Conservation (phyloP, 2,329 filamentous ascomycete genomes). For the Neofusicoccum cordaticola region DNA sequence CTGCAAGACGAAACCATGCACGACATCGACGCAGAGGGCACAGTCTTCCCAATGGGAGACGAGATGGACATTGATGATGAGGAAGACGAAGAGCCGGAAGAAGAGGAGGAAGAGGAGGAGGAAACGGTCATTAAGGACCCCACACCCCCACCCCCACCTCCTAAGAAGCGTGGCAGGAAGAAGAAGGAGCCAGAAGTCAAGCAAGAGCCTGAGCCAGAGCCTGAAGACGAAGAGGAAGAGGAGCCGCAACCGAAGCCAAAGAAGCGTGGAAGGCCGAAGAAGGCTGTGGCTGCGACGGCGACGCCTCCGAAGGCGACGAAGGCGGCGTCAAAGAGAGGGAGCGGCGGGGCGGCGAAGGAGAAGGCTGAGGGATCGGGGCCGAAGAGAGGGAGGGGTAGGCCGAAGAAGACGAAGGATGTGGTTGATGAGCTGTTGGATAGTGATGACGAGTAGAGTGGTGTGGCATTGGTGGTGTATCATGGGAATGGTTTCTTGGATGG, state of each 20-base stretch:
- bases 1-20: conserved; percentile 14
- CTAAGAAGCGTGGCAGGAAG: not conserved
- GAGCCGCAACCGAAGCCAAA: not conserved
- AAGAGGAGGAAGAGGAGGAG: conserved; percentile 18
- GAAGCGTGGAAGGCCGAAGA: not conserved
- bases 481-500: no score
- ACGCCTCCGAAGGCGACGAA: not conserved
- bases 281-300: not conserved
- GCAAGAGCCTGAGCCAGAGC: not conserved
- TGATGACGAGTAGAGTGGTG: not conserved
- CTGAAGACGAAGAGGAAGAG: not conserved
- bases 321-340: not conserved
- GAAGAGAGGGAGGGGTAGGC: not conserved
- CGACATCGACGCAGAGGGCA: conserved; percentile 35
- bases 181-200: not conserved
- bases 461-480: no score
- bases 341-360: not conserved
- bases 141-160: not conserved
- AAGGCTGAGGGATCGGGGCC: not conserved
- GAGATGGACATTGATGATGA: conserved; percentile 14
- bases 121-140: conserved; percentile 6
- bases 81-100: conserved; percentile 23
- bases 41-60: conserved; percentile 18
- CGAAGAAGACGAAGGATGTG: conserved; percentile 13
- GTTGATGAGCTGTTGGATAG: conserved; percentile 16